These are phyloP conservation scores for Kwoniella bestiolae DNA, from an alignment of 768 basidiomycete species.

Conservation along the genomic window DNA sequence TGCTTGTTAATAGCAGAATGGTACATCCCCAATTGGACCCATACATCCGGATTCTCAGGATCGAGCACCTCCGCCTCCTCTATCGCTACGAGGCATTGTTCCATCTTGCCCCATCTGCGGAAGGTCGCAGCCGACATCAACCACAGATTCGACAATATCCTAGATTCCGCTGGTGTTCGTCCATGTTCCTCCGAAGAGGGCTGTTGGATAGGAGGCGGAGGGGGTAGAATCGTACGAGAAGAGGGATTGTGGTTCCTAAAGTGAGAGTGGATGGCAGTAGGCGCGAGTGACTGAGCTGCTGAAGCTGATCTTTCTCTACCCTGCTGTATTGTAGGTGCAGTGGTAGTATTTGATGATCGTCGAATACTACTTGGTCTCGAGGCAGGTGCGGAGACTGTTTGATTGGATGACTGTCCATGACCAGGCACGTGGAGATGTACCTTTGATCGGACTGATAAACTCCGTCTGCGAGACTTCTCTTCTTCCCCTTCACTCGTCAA, in stretches of 20 bases:
- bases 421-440: constrained; percentile 52
- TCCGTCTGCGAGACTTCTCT: constrained; percentile 4
- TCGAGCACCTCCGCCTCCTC: constrained; percentile 92
- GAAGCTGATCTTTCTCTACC: constrained; percentile 33
- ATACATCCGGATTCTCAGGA: constrained; percentile 83
- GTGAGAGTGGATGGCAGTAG: constrained; percentile 50
- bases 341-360: background rate
- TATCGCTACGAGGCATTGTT: constrained; percentile 86
- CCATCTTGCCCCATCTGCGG: constrained; percentile 82
- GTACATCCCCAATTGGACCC: constrained; percentile 77
- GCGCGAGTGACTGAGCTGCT: constrained; percentile 38
- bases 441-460: constrained; percentile 25
- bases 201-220: constrained; percentile 60
- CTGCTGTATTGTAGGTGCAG: constrained; percentile 7
- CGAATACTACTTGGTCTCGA: constrained; percentile 10
- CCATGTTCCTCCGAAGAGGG: constrained; percentile 51
- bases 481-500: background rate
- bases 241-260: constrained; percentile 25
- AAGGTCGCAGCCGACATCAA: constrained; percentile 93
- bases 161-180: constrained; percentile 63
- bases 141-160: constrained; percentile 85
- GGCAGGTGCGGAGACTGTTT: background rate
- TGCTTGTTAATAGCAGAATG: constrained; percentile 8
- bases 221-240: constrained; percentile 41
- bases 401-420: background rate